Evolutionary conservation across 169 alveolate species (phyloP).

Genomic region (Neospora caninum): DNA sequence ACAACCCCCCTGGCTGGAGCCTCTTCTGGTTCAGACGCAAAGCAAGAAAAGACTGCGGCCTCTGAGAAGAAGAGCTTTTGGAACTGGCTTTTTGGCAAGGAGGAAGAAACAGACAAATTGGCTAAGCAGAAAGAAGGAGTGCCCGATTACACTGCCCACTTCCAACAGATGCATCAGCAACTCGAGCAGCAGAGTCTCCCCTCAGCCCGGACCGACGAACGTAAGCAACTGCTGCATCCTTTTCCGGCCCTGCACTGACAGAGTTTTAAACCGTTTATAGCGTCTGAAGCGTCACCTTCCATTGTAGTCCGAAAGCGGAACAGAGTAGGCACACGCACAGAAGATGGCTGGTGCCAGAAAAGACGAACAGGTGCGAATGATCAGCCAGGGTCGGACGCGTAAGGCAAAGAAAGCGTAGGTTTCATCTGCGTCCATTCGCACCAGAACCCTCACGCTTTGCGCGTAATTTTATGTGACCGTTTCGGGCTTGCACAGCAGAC

Average conservation of each 20-base stretch:
- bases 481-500: too few species aligned
- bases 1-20: too few species aligned
- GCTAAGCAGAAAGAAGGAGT: constrained; percentile 63
- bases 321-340: too few species aligned
- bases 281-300: too few species aligned
- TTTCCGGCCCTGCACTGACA: not conserved
- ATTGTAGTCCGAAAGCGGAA: too few species aligned
- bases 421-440: too few species aligned
- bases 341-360: too few species aligned
- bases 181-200: not conserved
- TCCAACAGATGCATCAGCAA: constrained; percentile 69
- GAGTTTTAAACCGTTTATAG: too few species aligned
- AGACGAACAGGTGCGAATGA: too few species aligned
- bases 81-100: constrained; percentile 74
- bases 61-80: constrained; percentile 68
- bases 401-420: too few species aligned
- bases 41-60: not conserved
- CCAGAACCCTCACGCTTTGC: not conserved
- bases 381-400: too few species aligned
- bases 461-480: not conserved
- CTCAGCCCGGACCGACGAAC: not conserved
- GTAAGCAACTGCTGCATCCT: not conserved
- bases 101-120: constrained; percentile 2
- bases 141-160: constrained; percentile 77
- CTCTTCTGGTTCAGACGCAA: too few species aligned